These are phyloP conservation scores for Digitaria exilis DNA, from an alignment of 202 grass and related monocot genomes.

Conservation along the genomic window DNA sequence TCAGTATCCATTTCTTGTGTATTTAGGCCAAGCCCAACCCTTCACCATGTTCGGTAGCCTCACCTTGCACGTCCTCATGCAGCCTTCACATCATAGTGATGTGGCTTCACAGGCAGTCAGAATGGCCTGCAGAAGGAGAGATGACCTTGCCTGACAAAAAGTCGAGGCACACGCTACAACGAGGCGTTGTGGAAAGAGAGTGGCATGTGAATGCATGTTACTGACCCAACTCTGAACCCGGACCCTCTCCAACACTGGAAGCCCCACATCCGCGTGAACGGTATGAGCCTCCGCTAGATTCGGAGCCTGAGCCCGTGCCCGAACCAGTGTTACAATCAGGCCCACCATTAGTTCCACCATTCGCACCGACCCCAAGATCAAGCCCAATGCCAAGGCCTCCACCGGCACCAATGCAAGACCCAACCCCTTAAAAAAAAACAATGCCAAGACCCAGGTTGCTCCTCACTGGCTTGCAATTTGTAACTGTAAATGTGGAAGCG, in stretches of 20 bases:
- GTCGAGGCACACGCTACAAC: too few species aligned
- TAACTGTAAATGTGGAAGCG: too few species aligned
- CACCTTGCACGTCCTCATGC: too few species aligned
- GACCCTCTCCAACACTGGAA: slow-evolving; percentile 13
- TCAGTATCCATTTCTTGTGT: not conserved
- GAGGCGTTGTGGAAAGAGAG: too few species aligned
- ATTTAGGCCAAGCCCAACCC: too few species aligned
- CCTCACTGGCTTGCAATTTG: slow-evolving; percentile 43
- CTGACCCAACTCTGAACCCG: slow-evolving; percentile 14
- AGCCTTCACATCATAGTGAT: too few species aligned
- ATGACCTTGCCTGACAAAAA: too few species aligned
- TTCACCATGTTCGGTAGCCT: too few species aligned
- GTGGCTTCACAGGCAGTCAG: too few species aligned
- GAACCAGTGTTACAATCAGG: slow-evolving; percentile 21
- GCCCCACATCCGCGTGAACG: not conserved
- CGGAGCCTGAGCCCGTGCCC: not conserved
- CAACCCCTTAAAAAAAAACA: too few species aligned
- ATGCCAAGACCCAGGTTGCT: slow-evolving; percentile 49
- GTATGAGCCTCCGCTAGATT: not conserved
- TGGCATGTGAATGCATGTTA: too few species aligned
- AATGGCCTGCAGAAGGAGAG: too few species aligned
- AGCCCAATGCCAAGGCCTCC: slow-evolving; percentile 41
- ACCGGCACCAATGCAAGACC: slow-evolving; percentile 26
- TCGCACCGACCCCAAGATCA: slow-evolving; percentile 41
- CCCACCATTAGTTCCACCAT: slow-evolving; percentile 8